phyloP scores from a whole-genome alignment of 73 alveolate species.

The Blepharisma japonicum region DNA sequence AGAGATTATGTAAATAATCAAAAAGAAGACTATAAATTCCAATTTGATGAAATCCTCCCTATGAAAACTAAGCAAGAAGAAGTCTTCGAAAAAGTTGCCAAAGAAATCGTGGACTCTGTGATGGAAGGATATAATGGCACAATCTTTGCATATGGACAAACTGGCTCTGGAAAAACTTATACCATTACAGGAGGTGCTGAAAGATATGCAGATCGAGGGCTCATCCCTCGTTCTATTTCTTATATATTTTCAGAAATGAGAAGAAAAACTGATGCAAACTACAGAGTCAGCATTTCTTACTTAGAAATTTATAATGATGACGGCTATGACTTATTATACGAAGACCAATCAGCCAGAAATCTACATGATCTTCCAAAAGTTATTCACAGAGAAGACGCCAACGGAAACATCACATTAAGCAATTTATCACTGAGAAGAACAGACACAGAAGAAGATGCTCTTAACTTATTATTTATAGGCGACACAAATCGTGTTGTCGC shows the following conservation, averaged over 20 bases:
- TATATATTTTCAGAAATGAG: slow-evolving; percentile 92
- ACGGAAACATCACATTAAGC: slow-evolving; percentile 87
- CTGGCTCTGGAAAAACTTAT: slow-evolving; percentile 99
- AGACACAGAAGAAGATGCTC: slow-evolving; percentile 98
- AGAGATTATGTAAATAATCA: slow-evolving; percentile 88
- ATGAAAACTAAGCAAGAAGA: slow-evolving; percentile 77
- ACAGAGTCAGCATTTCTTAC: slow-evolving; percentile 87
- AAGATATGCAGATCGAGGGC: slow-evolving; percentile 91
- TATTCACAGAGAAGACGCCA: slow-evolving; percentile 80
- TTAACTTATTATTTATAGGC: slow-evolving; percentile 93
- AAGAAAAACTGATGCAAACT: slow-evolving; percentile 81
- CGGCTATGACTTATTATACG: slow-evolving; percentile 98
- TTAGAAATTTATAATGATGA: slow-evolving; percentile 96
- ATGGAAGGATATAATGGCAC: slow-evolving; percentile 98
- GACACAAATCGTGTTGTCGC: slow-evolving; percentile 99
- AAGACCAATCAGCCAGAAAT: slow-evolving; percentile 83
- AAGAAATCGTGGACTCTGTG: slow-evolving; percentile 93
- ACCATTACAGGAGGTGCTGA: slow-evolving; percentile 99
- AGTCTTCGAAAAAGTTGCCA: slow-evolving; percentile 87
- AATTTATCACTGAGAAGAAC: slow-evolving; percentile 97
- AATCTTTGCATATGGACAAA: slow-evolving; percentile 98
- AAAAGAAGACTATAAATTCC: slow-evolving; percentile 73
- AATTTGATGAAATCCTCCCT: slow-evolving; percentile 76
- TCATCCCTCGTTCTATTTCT: slow-evolving; percentile 98
- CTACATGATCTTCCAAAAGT: slow-evolving; percentile 97